These are phyloP conservation scores for Lycium barbarum DNA, from an alignment of 257 asterid species.

Conservation along the genomic window DNA sequence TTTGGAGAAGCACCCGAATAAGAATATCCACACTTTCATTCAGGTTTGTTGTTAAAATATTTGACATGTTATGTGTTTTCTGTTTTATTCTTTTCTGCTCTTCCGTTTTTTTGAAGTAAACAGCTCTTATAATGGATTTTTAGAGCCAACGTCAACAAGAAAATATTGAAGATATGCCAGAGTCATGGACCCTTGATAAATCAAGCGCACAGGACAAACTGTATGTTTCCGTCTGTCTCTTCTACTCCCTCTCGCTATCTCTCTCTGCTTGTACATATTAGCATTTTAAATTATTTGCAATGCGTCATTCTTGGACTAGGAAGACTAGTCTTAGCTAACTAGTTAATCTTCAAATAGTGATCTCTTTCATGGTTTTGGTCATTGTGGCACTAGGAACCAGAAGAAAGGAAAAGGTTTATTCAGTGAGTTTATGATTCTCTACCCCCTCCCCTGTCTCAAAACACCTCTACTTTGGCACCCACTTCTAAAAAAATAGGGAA, in stretches of 20 bases:
- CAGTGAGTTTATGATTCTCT: background rate
- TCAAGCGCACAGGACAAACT: constrained; percentile 46
- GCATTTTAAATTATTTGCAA: background rate
- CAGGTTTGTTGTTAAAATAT: constrained; percentile 54
- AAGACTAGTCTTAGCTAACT: background rate
- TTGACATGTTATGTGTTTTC: constrained; percentile 32
- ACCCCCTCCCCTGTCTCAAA: constrained; percentile 3
- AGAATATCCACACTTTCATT: constrained; percentile 64
- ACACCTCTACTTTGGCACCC: background rate
- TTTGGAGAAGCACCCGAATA: constrained; percentile 73
- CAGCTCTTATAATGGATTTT: constrained; percentile 14
- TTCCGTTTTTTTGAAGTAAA: constrained; percentile 32
- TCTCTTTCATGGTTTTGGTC: background rate
- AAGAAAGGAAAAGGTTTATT: background rate
- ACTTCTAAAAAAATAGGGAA: background rate
- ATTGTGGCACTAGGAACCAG: background rate
- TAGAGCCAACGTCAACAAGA: constrained; percentile 53
- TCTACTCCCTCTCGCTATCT: background rate
- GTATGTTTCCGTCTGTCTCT: constrained; percentile 46
- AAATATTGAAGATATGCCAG: constrained; percentile 40
- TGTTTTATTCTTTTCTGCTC: constrained; percentile 9
- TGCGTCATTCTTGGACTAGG: background rate
- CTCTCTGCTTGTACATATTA: constrained; percentile 10
- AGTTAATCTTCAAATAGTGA: background rate
- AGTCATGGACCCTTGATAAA: constrained; percentile 39